These are phyloP conservation scores for Euphorbia lathyris DNA, from an alignment of 345 rosid species.

Conservation along the genomic window DNA sequence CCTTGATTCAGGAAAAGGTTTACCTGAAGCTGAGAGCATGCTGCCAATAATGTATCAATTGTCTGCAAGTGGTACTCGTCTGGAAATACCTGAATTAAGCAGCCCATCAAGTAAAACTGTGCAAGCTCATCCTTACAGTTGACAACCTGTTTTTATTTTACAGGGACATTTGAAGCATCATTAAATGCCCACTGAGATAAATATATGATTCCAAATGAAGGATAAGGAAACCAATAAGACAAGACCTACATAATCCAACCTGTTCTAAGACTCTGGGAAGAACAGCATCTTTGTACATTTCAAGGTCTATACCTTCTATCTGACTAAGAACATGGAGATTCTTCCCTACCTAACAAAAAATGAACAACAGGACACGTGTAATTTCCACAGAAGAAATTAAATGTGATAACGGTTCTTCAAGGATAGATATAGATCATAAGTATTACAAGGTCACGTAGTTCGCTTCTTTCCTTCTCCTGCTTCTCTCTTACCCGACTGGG, in stretches of 20 bases:
- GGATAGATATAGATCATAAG: slow-evolving; percentile 38
- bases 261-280: slow-evolving; percentile 97
- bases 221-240: not conserved
- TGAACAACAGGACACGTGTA: not conserved
- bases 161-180: not conserved
- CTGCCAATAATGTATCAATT: slow-evolving; percentile 82
- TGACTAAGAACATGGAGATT: slow-evolving; percentile 96
- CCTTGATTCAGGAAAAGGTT: slow-evolving; percentile 10
- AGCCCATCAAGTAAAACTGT: slow-evolving; percentile 89
- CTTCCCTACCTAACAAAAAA: slow-evolving; percentile 78
- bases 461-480: slow-evolving; percentile 97
- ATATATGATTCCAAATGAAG: not conserved
- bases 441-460: slow-evolving; percentile 99
- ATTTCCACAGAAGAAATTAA: not conserved
- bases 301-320: slow-evolving; percentile 93
- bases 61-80: slow-evolving; percentile 99
- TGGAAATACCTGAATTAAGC: slow-evolving; percentile 97
- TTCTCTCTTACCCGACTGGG: slow-evolving; percentile 94
- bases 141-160: slow-evolving; percentile 53
- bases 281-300: slow-evolving; percentile 82
- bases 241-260: slow-evolving; percentile 38
- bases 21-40: slow-evolving; percentile 97
- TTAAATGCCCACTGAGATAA: not conserved
- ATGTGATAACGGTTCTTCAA: slow-evolving; percentile 8
- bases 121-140: slow-evolving; percentile 98